Base-by-base conservation (phyloP, 2,329 filamentous ascomycete genomes). In the Monosporascus sp. region DNA sequence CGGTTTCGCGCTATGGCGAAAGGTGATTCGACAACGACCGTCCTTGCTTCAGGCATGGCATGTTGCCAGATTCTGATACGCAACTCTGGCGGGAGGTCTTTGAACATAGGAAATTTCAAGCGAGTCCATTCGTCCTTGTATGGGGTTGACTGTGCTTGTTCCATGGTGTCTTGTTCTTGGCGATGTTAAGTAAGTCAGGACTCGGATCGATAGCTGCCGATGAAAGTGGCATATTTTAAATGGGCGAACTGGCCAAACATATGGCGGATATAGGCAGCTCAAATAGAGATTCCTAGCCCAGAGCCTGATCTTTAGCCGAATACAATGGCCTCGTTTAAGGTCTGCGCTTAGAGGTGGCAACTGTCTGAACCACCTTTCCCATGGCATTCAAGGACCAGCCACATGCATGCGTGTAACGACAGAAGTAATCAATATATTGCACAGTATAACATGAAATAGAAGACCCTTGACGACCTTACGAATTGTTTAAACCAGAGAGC, bases 31-130 rank as follows among this genome's bases (percentile, higher is more conserved):
- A 69, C 53, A 1, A 63, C 54, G 7, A 69, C 61, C 6, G 62
- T 66, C 34, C 67, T 63, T 11, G 64, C 46, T 5, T 58, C 64
- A 5, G 66, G 66, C 57, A 69, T 63, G 34, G 66, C 62, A 50
- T 66, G 48, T 52, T 69, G 63, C 66, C 66, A 69, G 40, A 69
- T 64, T 47, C 64, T 68, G 51, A 69, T 65, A 17, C 66, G 65
- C 46, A 69, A 37, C 49, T 69, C 67, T 27, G 67, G 64, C 2
- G 67, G 67, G 8, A 69, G 66, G 8, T 65, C 46, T 41, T 57
- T 56, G 59, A 69, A 69, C 41, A 59, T 59, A 48, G 55, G 53
- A 51, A 69, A 69, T 47, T 53, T 60, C 19, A 52, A 51, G 14
- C 9, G 8, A 31, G 57, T 51, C 37, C 37, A 48, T 45, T 56